A percentile compares a stretch with the other conserved stretches of the same genome.
Evolutionary conservation across 1,139 yeast species (phyloP).

Genomic region (Suhomyces terraborum): DNA sequence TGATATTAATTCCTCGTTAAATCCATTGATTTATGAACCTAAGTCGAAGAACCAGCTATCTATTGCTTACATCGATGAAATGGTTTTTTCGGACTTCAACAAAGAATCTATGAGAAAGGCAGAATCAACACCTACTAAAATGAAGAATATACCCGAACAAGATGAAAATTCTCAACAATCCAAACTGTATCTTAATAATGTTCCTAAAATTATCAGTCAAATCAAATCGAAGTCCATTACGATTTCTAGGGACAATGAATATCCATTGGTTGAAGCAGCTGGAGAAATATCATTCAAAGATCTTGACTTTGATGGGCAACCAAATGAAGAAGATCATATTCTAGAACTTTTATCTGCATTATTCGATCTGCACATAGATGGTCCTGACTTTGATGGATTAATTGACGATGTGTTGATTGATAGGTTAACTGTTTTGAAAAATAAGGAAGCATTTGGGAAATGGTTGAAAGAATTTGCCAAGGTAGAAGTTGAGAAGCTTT

Average conservation of each 20-base stretch:
- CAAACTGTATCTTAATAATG: slow-evolving; percentile 23
- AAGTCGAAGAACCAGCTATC: slow-evolving; percentile 25
- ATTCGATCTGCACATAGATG: slow-evolving; percentile 44
- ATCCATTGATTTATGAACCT: slow-evolving; percentile 28
- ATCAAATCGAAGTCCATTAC: slow-evolving; percentile 27
- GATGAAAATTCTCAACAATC: slow-evolving; percentile 20
- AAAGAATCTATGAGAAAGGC: slow-evolving; percentile 21
- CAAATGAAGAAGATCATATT: slow-evolving; percentile 16
- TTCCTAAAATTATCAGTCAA: slow-evolving; percentile 23
- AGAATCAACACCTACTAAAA: not conserved
- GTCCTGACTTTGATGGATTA: slow-evolving; percentile 18
- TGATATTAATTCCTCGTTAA: slow-evolving; percentile 52
- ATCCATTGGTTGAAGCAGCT: slow-evolving; percentile 27
- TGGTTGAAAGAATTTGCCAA: slow-evolving; percentile 37
- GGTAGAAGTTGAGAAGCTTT: slow-evolving; percentile 20
- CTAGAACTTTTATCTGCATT: slow-evolving; percentile 59
- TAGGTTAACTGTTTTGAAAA: slow-evolving; percentile 26
- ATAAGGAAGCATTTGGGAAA: slow-evolving; percentile 47
- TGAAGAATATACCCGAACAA: slow-evolving; percentile 15
- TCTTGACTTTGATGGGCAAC: slow-evolving; percentile 20
- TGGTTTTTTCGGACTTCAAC: slow-evolving; percentile 56
- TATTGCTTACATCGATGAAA: slow-evolving; percentile 45
- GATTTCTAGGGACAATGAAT: slow-evolving; percentile 26
- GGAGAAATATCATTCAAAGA: slow-evolving; percentile 28
- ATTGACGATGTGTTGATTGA: slow-evolving; percentile 26